These are phyloP conservation scores for Colletotrichum sp. DNA, from an alignment of 2,329 filamentous ascomycete species.

Conservation along the genomic window DNA sequence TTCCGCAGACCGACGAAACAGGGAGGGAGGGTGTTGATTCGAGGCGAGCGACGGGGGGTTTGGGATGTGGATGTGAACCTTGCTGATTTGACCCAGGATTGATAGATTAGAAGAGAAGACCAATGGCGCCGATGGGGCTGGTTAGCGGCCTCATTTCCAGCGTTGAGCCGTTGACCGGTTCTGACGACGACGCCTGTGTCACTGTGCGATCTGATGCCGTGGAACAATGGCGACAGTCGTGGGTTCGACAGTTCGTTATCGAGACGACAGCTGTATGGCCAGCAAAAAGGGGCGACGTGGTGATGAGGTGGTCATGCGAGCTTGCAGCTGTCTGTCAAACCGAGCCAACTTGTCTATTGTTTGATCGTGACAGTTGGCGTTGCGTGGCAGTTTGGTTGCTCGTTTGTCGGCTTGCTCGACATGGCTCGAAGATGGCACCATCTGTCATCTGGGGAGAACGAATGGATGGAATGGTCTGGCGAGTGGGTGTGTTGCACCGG, in stretches of 20 bases:
- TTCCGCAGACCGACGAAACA: slow-evolving; percentile 9
- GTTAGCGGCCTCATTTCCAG: not conserved
- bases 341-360: not conserved
- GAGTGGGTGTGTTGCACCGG: slow-evolving; percentile 7
- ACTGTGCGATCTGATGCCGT: not conserved
- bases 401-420: not conserved
- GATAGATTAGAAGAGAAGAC: not conserved
- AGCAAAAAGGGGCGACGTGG: not conserved
- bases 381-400: not conserved
- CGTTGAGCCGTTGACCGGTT: not conserved
- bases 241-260: not conserved
- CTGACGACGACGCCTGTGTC: not conserved
- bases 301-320: not conserved
- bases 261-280: slow-evolving; percentile 4
- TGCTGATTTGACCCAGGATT: not conserved
- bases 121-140: not conserved
- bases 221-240: not conserved
- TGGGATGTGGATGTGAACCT: not conserved
- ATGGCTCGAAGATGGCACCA: not conserved
- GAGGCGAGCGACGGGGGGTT: not conserved
- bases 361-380: not conserved
- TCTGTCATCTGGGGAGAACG: not conserved
- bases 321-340: not conserved
- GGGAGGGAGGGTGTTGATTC: slow-evolving; percentile 1
- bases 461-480: not conserved